Evolutionary conservation across 2,329 filamentous ascomycete genomes (phyloP).

Genomic region (Juglanconis oblonga): DNA sequence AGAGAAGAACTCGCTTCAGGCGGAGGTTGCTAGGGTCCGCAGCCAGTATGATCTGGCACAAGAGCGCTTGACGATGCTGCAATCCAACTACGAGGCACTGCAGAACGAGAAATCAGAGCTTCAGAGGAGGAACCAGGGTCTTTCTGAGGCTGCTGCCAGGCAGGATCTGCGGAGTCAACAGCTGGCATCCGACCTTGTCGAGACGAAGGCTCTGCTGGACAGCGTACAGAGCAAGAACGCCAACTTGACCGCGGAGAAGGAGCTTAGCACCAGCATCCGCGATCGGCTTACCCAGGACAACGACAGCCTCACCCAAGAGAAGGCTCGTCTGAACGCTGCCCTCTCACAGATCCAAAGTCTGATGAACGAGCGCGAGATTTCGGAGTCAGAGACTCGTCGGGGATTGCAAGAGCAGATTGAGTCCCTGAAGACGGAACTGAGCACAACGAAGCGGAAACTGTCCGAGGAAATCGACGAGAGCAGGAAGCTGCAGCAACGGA

Average conservation of each 20-base stretch:
- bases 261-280: constrained; percentile 91
- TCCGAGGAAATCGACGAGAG: constrained; percentile 78
- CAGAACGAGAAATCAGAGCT: constrained; percentile 83
- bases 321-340: constrained; percentile 76
- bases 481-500: constrained; percentile 77
- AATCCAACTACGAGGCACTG: constrained; percentile 79
- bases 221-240: constrained; percentile 86
- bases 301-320: constrained; percentile 79
- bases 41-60: constrained; percentile 80
- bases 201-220: constrained; percentile 76
- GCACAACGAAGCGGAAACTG: constrained; percentile 76
- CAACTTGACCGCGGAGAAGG: constrained; percentile 92
- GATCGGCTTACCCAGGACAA: constrained; percentile 85
- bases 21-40: constrained; percentile 73
- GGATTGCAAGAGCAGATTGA: constrained; percentile 78
- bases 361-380: constrained; percentile 85
- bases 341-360: constrained; percentile 83
- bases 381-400: constrained; percentile 77
- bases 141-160: constrained; percentile 82
- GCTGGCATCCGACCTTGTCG: constrained; percentile 88
- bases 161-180: constrained; percentile 90
- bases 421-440: constrained; percentile 73
- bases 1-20: constrained; percentile 79
- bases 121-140: constrained; percentile 72
- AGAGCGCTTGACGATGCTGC: constrained; percentile 85